Evolutionary conservation across 169 alveolate genomes (phyloP).

Genomic region (Plasmodium reichenowi): DNA sequence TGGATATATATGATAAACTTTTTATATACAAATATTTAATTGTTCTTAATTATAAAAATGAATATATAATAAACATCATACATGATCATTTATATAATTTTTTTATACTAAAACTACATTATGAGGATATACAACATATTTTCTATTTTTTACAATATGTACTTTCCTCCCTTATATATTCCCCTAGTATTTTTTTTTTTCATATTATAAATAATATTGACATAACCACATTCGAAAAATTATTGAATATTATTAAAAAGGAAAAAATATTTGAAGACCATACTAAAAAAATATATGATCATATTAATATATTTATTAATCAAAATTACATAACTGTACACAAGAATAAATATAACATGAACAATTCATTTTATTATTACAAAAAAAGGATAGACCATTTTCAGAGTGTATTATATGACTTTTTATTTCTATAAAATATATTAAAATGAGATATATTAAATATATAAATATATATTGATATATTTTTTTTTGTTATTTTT

Average conservation of each 20-base stretch:
- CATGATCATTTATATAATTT: slow-evolving; percentile 36
- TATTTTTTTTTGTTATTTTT: too few species aligned
- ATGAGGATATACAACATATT: slow-evolving; percentile 17
- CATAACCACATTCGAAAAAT: slow-evolving; percentile 17
- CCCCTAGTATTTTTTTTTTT: slow-evolving; percentile 25
- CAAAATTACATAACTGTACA: not conserved
- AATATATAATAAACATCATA: slow-evolving; percentile 50
- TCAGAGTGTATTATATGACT: slow-evolving; percentile 62
- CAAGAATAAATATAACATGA: slow-evolving; percentile 7
- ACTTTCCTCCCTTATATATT: slow-evolving; percentile 12
- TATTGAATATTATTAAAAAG: not conserved
- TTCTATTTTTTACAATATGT: slow-evolving; percentile 52
- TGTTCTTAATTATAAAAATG: slow-evolving; percentile 47
- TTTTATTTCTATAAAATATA: slow-evolving; percentile 34
- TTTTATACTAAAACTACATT: slow-evolving; percentile 25
- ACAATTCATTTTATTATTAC: not conserved
- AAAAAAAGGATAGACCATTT: slow-evolving; percentile 7
- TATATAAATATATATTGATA: too few species aligned
- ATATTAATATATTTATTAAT: slow-evolving; percentile 28
- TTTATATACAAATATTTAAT: slow-evolving; percentile 38
- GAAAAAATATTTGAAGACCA: slow-evolving; percentile 18
- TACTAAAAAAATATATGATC: slow-evolving; percentile 42
- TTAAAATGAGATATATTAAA: too few species aligned
- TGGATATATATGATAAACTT: slow-evolving; percentile 30
- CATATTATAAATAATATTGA: slow-evolving; percentile 19